Conservation (phyloP, 2,329 filamentous ascomycete species). For the Aureobasidium sp. region DNA sequence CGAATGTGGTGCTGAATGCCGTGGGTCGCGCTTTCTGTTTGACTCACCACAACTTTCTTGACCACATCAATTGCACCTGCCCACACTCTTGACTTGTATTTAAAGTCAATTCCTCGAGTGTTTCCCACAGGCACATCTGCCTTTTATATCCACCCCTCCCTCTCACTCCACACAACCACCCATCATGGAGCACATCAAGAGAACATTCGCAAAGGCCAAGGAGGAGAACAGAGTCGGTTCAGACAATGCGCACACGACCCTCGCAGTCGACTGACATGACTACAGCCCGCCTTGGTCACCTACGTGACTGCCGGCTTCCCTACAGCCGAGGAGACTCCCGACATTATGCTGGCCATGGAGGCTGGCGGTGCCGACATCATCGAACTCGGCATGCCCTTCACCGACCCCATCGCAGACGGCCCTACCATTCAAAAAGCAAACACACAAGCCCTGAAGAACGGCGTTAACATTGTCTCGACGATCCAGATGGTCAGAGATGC, state of each 20-base stretch:
- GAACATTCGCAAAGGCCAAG: slow-evolving; percentile 44
- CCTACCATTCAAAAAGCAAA: slow-evolving; percentile 96
- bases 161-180: background rate
- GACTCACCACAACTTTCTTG: slow-evolving; percentile 8
- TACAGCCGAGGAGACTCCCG: slow-evolving; percentile 68
- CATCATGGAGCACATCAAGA: slow-evolving; percentile 42
- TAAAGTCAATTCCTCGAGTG: background rate
- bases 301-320: slow-evolving; percentile 96
- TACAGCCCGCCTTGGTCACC: slow-evolving; percentile 74
- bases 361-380: slow-evolving; percentile 91
- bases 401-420: slow-evolving; percentile 94
- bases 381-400: slow-evolving; percentile 93
- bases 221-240: slow-evolving; percentile 37
- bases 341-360: slow-evolving; percentile 82
- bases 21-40: background rate
- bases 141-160: background rate
- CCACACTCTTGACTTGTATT: background rate
- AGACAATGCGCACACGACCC: background rate
- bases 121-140: background rate
- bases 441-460: slow-evolving; percentile 78
- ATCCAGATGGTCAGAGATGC: slow-evolving; percentile 79
- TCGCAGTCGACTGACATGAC: background rate
- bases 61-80: background rate
- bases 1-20: slow-evolving; percentile 4
- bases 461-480: slow-evolving; percentile 71